These are phyloP conservation scores for Torulaspora quercuum DNA, from an alignment of 805 yeast species.

Conservation along the genomic window DNA sequence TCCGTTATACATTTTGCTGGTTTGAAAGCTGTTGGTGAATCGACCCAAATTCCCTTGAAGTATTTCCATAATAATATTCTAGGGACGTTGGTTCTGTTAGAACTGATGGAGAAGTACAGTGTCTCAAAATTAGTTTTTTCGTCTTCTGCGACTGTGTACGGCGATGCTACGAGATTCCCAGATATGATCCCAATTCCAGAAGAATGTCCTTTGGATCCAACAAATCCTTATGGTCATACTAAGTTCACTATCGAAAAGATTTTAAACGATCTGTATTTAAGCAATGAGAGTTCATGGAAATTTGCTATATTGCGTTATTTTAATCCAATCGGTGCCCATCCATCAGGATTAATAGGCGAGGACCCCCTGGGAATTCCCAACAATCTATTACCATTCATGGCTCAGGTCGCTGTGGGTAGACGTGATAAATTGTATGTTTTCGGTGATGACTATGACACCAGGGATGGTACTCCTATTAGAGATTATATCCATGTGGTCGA, in stretches of 20 bases:
- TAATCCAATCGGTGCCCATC: conserved; percentile 85
- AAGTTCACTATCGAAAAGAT: conserved; percentile 64
- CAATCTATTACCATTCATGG: conserved; percentile 69
- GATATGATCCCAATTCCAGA: conserved; percentile 79
- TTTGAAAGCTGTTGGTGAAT: conserved; percentile 79
- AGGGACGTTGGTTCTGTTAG: conserved; percentile 60
- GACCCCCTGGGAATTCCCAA: conserved; percentile 77
- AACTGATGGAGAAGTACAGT: conserved; percentile 45
- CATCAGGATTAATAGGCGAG: conserved; percentile 76
- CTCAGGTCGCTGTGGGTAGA: conserved; percentile 74
- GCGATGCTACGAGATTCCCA: conserved; percentile 70
- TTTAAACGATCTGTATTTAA: conserved; percentile 49
- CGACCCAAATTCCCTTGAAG: conserved; percentile 59
- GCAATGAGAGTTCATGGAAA: conserved; percentile 43
- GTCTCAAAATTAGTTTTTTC: conserved; percentile 63
- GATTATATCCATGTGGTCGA: conserved; percentile 82
- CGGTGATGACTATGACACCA: conserved; percentile 66
- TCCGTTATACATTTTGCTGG: conserved; percentile 80
- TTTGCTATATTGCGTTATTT: conserved; percentile 70
- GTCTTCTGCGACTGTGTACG: conserved; percentile 81
- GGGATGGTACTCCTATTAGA: conserved; percentile 78
- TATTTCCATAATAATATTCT: conserved; percentile 67
- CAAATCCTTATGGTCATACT: conserved; percentile 75
- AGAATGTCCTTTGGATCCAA: conserved; percentile 68
- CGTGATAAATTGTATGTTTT: conserved; percentile 63